phyloP scores from a whole-genome alignment of 176 grass and related monocot genomes.

The Avena eriantha region DNA sequence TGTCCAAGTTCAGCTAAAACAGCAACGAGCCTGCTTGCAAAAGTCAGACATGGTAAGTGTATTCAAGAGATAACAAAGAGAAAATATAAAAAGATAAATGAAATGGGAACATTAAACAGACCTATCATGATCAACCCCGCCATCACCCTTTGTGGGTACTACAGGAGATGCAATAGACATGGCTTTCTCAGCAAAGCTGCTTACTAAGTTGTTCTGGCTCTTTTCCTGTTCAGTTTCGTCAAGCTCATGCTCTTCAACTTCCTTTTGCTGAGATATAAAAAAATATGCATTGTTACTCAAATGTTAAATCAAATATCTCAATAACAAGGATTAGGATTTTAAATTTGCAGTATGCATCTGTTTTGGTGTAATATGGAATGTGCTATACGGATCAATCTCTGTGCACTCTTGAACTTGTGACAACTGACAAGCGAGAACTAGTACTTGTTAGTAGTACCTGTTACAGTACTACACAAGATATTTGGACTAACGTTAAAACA shows the following conservation, averaged over 20 bases:
- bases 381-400: neutral
- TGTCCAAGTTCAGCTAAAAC: conserved; percentile 96
- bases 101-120: conserved; percentile 44
- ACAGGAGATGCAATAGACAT: conserved; percentile 90
- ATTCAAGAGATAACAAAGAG: conserved; percentile 14
- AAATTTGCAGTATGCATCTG: neutral
- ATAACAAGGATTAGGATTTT: conserved; percentile 1
- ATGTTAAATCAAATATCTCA: conserved; percentile 10
- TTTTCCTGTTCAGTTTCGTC: conserved; percentile 66
- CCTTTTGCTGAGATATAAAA: conserved; percentile 48
- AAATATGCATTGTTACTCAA: neutral
- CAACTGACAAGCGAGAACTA: neutral
- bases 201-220: conserved; percentile 64
- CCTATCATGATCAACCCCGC: conserved; percentile 94
- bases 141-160: conserved; percentile 82
- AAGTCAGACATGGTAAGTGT: conserved; percentile 33
- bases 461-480: conserved; percentile 14
- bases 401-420: conserved; percentile 10
- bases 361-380: neutral
- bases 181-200: conserved; percentile 91
- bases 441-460: neutral
- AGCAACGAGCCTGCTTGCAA: conserved; percentile 76
- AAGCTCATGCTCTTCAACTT: conserved; percentile 48
- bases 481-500: conserved; percentile 6
- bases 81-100: neutral